Evolutionary conservation across 2,329 filamentous ascomycete species (phyloP).

Genomic region (Diaporthe ampelina): DNA sequence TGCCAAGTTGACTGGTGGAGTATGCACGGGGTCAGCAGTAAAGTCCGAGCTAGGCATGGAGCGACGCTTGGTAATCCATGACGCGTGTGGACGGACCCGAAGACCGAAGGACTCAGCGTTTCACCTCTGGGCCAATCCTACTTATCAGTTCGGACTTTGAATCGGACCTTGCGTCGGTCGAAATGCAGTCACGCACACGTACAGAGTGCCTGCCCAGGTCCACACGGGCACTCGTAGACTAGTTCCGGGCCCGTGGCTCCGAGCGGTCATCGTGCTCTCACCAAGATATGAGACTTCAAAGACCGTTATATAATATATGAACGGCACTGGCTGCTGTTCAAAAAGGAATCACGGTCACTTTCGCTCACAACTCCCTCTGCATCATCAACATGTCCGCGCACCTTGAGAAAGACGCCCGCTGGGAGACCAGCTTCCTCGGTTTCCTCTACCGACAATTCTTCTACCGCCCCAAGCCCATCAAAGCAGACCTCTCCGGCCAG

Average conservation of each 20-base stretch:
- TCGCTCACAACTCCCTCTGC: background rate
- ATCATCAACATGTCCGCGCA: constrained; percentile 7
- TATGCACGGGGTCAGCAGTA: too few relatives aligned
- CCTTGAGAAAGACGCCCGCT: constrained; percentile 13
- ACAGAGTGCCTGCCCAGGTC: too few relatives aligned
- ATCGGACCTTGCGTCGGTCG: background rate
- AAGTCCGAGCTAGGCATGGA: background rate
- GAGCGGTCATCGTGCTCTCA: background rate
- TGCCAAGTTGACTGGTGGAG: too few relatives aligned
- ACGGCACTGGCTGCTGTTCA: background rate
- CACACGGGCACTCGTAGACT: too few relatives aligned
- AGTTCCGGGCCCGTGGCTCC: background rate
- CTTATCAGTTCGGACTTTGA: background rate
- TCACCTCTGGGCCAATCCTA: background rate
- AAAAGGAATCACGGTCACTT: background rate
- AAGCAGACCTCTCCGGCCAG: constrained; percentile 30
- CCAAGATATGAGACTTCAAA: background rate
- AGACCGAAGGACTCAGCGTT: background rate
- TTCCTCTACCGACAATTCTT: constrained; percentile 23
- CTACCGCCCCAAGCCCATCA: constrained; percentile 12
- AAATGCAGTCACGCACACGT: background rate
- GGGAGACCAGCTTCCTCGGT: constrained; percentile 7
- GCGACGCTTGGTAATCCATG: constrained; percentile 17
- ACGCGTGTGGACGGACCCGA: background rate
- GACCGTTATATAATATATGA: background rate